Evolutionary conservation across 2,329 filamentous ascomycete genomes (phyloP), one percentile per base, ranked within the genome.

Genomic region (Westerdykella ornata): DNA sequence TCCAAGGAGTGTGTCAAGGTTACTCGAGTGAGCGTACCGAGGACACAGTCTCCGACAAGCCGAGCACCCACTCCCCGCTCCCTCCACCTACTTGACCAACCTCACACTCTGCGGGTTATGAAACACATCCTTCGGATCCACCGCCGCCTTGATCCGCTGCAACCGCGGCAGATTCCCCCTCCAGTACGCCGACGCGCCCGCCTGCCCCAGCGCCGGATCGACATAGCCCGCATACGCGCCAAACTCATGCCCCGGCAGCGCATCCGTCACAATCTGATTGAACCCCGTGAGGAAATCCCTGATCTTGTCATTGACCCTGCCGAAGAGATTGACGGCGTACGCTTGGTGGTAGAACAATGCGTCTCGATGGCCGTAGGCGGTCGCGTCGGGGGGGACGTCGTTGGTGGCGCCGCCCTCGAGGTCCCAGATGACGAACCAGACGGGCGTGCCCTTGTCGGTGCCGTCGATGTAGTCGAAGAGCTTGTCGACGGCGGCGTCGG

Each of bases 181-280:
- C 59, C 70, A 77, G 50, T 77, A 77, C 44, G 68, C 57, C 38
- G 66, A 51, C 47, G 70, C 67, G n/a, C 63, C 66, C 3, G 67
- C 58, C 6, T 61, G 58, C 20, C 67, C 66, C 41, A 76, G 56
- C 26, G 62, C 65, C 1, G 71, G 67, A 55, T 77, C 74, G 2
- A 73, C 69, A 41, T 77, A 77, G 47, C 75, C 76, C 35, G 70
- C 67, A 50, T 77, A 77, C 38, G 68, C 70, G 3, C 71, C 72
- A 51, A 67, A 65, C 7, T 66, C 50, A 9, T 55, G 54, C 12
- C 56, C 52, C 14, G 56, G 49, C 42, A 66, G 43, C 8, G 52
- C 45, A 37, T 59, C 49, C 14, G 49, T 56, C 11, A 70, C 49
- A n/a, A 60, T 49, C 5, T 67, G 57, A 41, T 70, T 68, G 48